Evolutionary conservation across 371 early-diverging fungal species (phyloP), one percentile per base, ranked within the genome.

Genomic region (Umbelopsis sp.): DNA sequence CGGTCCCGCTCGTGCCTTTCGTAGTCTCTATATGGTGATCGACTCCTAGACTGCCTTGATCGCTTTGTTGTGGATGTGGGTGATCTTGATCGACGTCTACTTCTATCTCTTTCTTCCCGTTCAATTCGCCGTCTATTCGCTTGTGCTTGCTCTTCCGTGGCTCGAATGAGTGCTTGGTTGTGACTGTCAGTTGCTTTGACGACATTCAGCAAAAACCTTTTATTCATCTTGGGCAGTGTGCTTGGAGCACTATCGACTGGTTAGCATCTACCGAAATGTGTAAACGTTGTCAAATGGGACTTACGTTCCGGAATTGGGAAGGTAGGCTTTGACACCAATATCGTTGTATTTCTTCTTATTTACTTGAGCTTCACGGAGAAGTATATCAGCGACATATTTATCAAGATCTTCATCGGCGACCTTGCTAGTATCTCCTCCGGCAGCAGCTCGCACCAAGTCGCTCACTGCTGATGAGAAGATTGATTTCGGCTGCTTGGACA

Each of bases 171-270:
- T 1, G 87, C 83, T 69, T 92, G 85, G 68, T 93, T 93, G 71
- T 92, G 92, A 53, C 80, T 78, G 71, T 91, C 91, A 0, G 92
- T 92, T 65, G 80, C 85, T 68, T 85, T 85, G 45, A 93, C 87
- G 44, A 93, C 81, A 46, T 84, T 87, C 10, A 88, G 73, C 35
- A 93, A 75, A 67, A 93, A 93, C 44, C 92, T 79, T 63, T 86
- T 91, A 70, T 92, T 91, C 29, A 87, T 85, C 69, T 84, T 87
- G 12, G 87, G 86, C 0, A 82, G 73, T 35, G 77, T 83, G 65
- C 73, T 75, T 12, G 75, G 72, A 0, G 75, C 68, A 14, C 76
- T 76, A 65, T 57, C 1, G 25, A 29, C 24, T 14, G 25, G 14
- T 29, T 53, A 29, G 53, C 9, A 29, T 29, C 3, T 7, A 10